A percentile compares a stretch with the other conserved stretches of the same genome.
These are phyloP conservation scores for Fistulifera solaris DNA, from an alignment of 108 stramenopile species.

Conservation along the genomic window DNA sequence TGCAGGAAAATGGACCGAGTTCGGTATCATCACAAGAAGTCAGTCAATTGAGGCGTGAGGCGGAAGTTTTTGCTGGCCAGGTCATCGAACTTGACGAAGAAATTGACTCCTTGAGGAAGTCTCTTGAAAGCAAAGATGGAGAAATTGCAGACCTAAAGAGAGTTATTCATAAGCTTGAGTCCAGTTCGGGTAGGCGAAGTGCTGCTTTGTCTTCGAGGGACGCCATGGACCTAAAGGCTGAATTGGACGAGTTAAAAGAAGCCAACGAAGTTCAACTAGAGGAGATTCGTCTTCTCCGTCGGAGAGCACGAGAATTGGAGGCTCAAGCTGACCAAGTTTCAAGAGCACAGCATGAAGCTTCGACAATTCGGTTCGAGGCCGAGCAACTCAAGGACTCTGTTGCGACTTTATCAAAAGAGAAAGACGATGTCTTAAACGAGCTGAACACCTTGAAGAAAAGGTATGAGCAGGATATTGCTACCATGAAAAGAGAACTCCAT, in stretches of 20 bases:
- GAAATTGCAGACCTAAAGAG: neutral
- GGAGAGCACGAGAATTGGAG: conserved; percentile 3
- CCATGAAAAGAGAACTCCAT: too few species aligned
- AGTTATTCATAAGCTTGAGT: neutral
- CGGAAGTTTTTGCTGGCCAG: conserved; percentile 80
- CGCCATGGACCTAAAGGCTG: conserved; percentile 16
- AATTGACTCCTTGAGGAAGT: conserved; percentile 35
- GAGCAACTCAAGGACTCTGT: neutral
- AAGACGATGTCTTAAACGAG: neutral
- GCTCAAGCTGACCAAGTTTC: conserved; percentile 13
- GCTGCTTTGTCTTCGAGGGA: neutral
- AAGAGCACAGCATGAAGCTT: conserved; percentile 22
- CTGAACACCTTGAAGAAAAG: neutral
- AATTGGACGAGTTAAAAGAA: conserved; percentile 38
- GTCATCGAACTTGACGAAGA: conserved; percentile 82
- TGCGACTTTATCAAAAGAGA: neutral
- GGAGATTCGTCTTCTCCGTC: conserved; percentile 25
- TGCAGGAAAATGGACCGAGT: conserved; percentile 7
- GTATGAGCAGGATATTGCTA: too few species aligned
- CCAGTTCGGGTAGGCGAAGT: neutral
- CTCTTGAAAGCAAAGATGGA: conserved; percentile 12
- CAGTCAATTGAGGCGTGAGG: conserved; percentile 54
- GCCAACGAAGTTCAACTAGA: conserved; percentile 19
- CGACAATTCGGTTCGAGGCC: neutral
- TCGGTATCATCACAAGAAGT: conserved; percentile 23